Percentiles rank a stretch among this genome's conserved stretches.
Evolutionary conservation across 345 rosid genomes (phyloP).

Genomic region (Syzygium jambos): DNA sequence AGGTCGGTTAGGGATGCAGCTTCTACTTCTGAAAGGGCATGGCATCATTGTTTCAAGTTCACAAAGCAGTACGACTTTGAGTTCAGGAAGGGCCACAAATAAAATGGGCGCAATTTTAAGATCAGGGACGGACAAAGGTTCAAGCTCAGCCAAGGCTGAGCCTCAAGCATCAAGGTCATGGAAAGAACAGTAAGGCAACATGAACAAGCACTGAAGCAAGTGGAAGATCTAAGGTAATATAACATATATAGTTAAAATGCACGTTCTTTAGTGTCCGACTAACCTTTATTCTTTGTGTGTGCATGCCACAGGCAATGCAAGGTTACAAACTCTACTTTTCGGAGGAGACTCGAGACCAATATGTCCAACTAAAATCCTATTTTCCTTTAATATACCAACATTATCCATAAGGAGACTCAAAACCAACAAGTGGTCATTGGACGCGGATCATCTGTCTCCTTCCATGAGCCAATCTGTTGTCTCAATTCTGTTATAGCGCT

Average conservation of each 20-base stretch:
- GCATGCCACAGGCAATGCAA: neutral
- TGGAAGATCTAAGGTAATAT: neutral
- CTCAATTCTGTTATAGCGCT: neutral
- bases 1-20: neutral
- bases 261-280: neutral
- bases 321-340: neutral
- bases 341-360: neutral
- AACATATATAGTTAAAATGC: neutral
- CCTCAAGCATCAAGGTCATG: neutral
- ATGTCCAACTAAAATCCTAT: neutral
- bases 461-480: neutral
- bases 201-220: too few species aligned
- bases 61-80: neutral
- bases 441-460: neutral
- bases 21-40: neutral
- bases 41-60: neutral
- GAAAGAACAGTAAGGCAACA: neutral
- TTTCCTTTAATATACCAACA: neutral
- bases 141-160: neutral
- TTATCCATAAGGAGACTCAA: neutral
- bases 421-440: neutral
- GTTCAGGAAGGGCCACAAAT: neutral
- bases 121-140: neutral
- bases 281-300: neutral
- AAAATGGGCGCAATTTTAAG: neutral